Conservation (phyloP, 2,329 filamentous ascomycete species). For the Trichophyton benhamiae region DNA sequence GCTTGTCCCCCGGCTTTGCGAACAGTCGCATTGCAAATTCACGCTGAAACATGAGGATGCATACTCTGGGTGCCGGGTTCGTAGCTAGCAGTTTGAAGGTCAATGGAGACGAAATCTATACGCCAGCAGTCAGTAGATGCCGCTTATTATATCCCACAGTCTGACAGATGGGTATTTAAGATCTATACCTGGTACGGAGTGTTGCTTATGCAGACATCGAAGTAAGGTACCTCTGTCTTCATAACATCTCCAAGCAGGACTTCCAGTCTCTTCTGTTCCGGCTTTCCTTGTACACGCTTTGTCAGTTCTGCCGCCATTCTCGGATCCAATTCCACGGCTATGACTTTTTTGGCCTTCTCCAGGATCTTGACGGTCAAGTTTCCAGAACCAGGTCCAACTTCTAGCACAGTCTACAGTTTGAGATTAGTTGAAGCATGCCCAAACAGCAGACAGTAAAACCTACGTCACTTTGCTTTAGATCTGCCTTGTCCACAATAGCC, state of each 20-base stretch:
- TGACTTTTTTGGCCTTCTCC: conserved; percentile 69
- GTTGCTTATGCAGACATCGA: conserved; percentile 75
- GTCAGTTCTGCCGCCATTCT: conserved; percentile 93
- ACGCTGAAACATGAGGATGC: conserved; percentile 91
- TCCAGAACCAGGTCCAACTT: conserved; percentile 82
- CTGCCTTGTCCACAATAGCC: conserved; percentile 73
- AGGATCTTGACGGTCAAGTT: conserved; percentile 83
- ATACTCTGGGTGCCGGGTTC: conserved; percentile 66
- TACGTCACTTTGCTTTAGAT: conserved; percentile 73
- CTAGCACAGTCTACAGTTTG: conserved; percentile 56
- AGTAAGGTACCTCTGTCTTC: conserved; percentile 67
- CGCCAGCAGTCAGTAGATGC: not conserved
- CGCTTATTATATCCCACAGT: not conserved
- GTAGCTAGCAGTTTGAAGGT: conserved; percentile 82
- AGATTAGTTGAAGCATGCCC: not conserved
- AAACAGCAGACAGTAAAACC: conserved; percentile 9
- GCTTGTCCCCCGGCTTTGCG: conserved; percentile 71
- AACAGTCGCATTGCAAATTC: conserved; percentile 88
- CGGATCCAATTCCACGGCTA: conserved; percentile 86
- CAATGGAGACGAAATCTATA: conserved; percentile 72
- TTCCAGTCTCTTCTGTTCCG: conserved; percentile 70
- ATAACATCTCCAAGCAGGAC: conserved; percentile 87
- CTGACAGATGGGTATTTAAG: not conserved
- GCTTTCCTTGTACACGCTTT: conserved; percentile 83
- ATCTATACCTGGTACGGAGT: conserved; percentile 52